phyloP scores from a whole-genome alignment of 2,329 filamentous ascomycete genomes.

The Beauveria sp. region DNA sequence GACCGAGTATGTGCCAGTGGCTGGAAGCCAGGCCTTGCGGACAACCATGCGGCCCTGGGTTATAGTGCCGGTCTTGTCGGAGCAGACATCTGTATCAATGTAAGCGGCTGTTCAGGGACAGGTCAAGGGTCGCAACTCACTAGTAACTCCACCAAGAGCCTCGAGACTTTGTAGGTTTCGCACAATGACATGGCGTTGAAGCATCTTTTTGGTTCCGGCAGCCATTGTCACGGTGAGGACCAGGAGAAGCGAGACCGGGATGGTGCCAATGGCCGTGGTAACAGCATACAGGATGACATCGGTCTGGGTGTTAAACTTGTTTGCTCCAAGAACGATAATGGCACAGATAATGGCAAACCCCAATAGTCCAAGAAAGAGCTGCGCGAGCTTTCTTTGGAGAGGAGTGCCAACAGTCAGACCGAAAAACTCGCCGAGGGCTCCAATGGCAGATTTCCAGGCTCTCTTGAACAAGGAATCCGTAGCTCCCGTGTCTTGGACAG shows the following conservation, averaged over 20 bases:
- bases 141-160: constrained; percentile 41
- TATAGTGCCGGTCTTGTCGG: constrained; percentile 28
- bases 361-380: constrained; percentile 59
- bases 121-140: constrained; percentile 22
- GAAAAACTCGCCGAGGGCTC: constrained; percentile 31
- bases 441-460: neutral
- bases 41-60: constrained; percentile 25
- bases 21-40: constrained; percentile 25
- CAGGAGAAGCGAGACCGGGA: constrained; percentile 35
- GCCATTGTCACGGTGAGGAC: constrained; percentile 50
- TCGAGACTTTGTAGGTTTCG: constrained; percentile 40
- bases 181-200: constrained; percentile 39
- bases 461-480: constrained; percentile 5
- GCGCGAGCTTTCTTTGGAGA: constrained; percentile 58
- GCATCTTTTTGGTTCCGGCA: constrained; percentile 40
- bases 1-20: constrained; percentile 26
- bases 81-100: constrained; percentile 19
- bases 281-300: constrained; percentile 32
- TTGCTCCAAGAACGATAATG: constrained; percentile 31
- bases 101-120: neutral
- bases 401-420: constrained; percentile 52
- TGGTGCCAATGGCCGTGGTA: constrained; percentile 35
- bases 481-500: neutral
- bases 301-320: constrained; percentile 26
- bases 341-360: constrained; percentile 40